These are phyloP conservation scores for Hyphopichia khmerensis DNA, from an alignment of 1,139 yeast genomes.

Conservation along the genomic window DNA sequence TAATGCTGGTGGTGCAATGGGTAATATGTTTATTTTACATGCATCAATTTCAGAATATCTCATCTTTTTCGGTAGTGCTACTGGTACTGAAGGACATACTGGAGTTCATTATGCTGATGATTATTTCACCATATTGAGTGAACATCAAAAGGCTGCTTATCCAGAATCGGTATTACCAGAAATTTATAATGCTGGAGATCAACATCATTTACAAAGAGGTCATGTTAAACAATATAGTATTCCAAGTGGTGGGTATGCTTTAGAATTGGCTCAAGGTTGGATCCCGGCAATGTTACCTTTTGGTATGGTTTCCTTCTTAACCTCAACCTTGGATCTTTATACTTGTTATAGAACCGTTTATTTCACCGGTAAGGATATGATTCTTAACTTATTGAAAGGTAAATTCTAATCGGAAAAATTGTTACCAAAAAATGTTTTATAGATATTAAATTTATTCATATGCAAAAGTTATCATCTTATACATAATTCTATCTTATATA, in stretches of 20 bases:
- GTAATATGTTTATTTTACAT: constrained; percentile 90
- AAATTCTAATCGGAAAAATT: constrained; percentile 68
- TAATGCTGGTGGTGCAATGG: constrained; percentile 99
- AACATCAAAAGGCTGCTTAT: constrained; percentile 71
- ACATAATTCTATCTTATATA: too few relatives aligned
- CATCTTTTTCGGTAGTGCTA: constrained; percentile 83
- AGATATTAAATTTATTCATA: too few relatives aligned
- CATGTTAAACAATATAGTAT: constrained; percentile 78
- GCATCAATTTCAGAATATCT: constrained; percentile 94
- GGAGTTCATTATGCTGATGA: constrained; percentile 97
- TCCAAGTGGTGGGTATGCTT: constrained; percentile 80
- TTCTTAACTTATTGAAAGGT: constrained; percentile 61
- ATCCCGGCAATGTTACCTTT: constrained; percentile 97
- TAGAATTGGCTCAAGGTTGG: constrained; percentile 98
- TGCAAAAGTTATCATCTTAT: too few relatives aligned
- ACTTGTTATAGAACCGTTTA: constrained; percentile 68
- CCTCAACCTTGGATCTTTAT: constrained; percentile 76
- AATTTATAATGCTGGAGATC: constrained; percentile 75
- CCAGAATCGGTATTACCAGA: constrained; percentile 64
- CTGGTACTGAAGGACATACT: constrained; percentile 94
- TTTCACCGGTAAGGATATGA: constrained; percentile 78
- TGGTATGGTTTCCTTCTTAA: constrained; percentile 78
- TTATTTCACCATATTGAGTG: constrained; percentile 85
- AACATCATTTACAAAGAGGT: constrained; percentile 77
- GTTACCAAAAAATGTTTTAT: too few relatives aligned